Percentiles rank a stretch among this genome's conserved stretches.
These are phyloP conservation scores for Hyaloscypha finlandica DNA, from an alignment of 495 filamentous ascomycete species.

Conservation along the genomic window DNA sequence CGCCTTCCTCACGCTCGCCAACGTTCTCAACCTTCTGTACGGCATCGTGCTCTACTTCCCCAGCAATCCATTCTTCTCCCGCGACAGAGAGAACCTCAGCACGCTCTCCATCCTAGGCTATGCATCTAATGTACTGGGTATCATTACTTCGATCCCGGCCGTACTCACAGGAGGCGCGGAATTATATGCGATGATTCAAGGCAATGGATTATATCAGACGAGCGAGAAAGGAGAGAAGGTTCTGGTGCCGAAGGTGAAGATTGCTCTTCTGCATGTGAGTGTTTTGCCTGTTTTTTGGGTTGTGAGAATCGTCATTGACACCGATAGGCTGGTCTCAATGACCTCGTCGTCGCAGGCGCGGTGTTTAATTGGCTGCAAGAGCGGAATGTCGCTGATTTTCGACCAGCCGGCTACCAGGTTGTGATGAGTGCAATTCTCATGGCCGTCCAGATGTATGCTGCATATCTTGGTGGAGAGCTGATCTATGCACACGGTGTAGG, in stretches of 20 bases:
- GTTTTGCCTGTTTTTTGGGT: not conserved
- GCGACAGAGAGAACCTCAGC: not conserved
- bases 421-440: conserved; percentile 3
- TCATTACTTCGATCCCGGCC: conserved; percentile 15
- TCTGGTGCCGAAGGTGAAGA: conserved; percentile 1
- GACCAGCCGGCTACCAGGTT: not conserved
- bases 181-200: conserved; percentile 9
- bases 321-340: conserved; percentile 13
- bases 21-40: conserved; percentile 3
- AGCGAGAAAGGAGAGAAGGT: not conserved
- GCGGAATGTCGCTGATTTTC: not conserved
- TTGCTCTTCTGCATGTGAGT: not conserved
- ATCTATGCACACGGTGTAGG: conserved; percentile 18
- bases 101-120: conserved; percentile 6
- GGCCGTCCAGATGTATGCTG: not conserved
- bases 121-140: not conserved
- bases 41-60: not conserved
- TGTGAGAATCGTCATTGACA: not conserved
- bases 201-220: not conserved
- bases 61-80: not conserved
- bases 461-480: conserved; percentile 12
- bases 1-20: conserved; percentile 6
- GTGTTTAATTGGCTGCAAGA: conserved; percentile 8
- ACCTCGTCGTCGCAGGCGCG: conserved; percentile 4
- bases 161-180: conserved; percentile 8